These are phyloP conservation scores for Kockovaella imperatae DNA, from an alignment of 768 basidiomycete species.

Conservation along the genomic window DNA sequence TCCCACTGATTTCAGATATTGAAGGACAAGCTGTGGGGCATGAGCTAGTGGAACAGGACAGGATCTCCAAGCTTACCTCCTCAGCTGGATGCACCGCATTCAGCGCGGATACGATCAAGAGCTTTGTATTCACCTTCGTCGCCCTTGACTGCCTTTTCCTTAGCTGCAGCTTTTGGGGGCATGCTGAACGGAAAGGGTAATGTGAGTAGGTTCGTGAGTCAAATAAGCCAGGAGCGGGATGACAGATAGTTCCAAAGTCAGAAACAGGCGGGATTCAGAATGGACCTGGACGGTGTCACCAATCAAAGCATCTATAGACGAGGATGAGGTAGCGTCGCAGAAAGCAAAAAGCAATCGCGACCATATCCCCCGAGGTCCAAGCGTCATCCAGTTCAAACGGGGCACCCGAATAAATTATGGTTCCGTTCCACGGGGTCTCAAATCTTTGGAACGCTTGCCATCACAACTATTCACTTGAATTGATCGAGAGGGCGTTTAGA, in stretches of 20 bases:
- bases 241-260: neutral
- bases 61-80: constrained; percentile 25
- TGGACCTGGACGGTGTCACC: too few species aligned
- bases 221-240: too few species aligned
- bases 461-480: too few species aligned
- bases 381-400: too few species aligned
- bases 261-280: neutral
- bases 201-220: neutral
- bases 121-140: constrained; percentile 36
- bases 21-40: constrained; percentile 50
- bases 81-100: constrained; percentile 20
- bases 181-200: constrained; percentile 10
- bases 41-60: neutral
- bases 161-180: constrained; percentile 36
- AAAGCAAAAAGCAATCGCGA: too few species aligned
- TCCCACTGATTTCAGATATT: constrained; percentile 66
- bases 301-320: too few species aligned
- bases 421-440: too few species aligned
- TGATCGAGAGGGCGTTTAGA: too few species aligned
- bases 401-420: too few species aligned
- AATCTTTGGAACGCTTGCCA: too few species aligned
- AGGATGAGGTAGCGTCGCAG: too few species aligned
- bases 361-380: too few species aligned
- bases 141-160: constrained; percentile 40
- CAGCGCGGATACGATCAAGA: neutral